These are phyloP conservation scores for Picea glauca DNA, from an alignment of 75 land plant species.

Conservation along the genomic window DNA sequence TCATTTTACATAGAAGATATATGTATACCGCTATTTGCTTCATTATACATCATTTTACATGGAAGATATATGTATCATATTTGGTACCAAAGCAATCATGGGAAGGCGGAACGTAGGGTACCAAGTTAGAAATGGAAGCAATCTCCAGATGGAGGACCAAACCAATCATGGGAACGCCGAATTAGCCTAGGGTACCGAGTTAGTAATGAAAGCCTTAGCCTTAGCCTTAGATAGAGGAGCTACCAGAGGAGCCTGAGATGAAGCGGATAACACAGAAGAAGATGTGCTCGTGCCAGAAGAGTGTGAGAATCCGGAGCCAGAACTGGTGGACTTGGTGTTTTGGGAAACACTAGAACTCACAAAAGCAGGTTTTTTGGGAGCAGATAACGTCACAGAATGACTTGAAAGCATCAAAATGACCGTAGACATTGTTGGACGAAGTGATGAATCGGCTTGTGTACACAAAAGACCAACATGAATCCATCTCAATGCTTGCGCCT, in stretches of 20 bases:
- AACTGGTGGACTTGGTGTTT: too few species aligned
- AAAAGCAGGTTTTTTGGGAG: slow-evolving; percentile 12
- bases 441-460: slow-evolving; percentile 2
- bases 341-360: background rate
- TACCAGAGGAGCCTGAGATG: background rate
- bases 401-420: slow-evolving; percentile 8
- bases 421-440: slow-evolving; percentile 17
- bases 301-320: too few species aligned
- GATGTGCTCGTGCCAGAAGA: background rate
- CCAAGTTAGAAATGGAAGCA: background rate
- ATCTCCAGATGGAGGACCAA: background rate
- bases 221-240: too few species aligned
- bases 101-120: background rate
- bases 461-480: slow-evolving; percentile 16
- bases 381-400: background rate
- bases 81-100: too few species aligned
- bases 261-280: background rate
- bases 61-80: too few species aligned
- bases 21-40: too few species aligned
- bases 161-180: too few species aligned
- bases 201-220: too few species aligned
- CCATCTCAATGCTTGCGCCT: slow-evolving; percentile 8
- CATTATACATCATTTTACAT: too few species aligned
- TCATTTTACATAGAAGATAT: too few species aligned
- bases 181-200: too few species aligned